phyloP scores from a whole-genome alignment of 257 asterid genomes.

The Solanum sitiens region DNA sequence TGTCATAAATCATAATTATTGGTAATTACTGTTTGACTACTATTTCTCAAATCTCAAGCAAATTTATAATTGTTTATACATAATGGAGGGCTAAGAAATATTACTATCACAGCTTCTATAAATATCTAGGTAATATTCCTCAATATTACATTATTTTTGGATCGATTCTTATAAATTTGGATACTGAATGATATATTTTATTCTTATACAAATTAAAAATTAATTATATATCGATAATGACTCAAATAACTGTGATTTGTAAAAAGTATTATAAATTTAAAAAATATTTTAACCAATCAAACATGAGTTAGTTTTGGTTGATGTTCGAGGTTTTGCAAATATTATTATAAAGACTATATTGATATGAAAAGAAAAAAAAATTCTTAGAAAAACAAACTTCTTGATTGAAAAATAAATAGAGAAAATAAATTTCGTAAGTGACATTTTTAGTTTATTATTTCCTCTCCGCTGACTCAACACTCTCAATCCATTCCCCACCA shows the following conservation, averaged over 20 bases:
- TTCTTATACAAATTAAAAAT: too few species aligned
- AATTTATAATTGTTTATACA: not conserved
- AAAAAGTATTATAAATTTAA: too few species aligned
- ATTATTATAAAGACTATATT: too few species aligned
- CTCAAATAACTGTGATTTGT: too few species aligned
- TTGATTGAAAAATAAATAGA: too few species aligned
- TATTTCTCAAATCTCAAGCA: not conserved
- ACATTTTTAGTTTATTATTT: too few species aligned
- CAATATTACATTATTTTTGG: not conserved
- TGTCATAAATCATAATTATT: not conserved
- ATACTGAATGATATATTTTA: not conserved
- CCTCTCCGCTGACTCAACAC: rapidly evolving
- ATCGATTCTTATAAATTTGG: not conserved
- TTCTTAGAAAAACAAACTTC: too few species aligned
- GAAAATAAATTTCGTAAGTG: not conserved
- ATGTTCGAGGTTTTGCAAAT: not conserved
- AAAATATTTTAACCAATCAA: too few species aligned
- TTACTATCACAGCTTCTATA: not conserved
- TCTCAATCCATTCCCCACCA: not conserved
- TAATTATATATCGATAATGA: too few species aligned
- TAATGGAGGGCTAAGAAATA: not conserved
- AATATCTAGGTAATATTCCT: not conserved
- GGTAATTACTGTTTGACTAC: not conserved
- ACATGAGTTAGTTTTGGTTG: not conserved
- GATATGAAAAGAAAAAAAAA: not conserved